A percentile compares a stretch with the other conserved stretches of the same genome.
Conservation (phyloP, 1,284 basidiomycete species). For the Ceratobasidium sp. region DNA sequence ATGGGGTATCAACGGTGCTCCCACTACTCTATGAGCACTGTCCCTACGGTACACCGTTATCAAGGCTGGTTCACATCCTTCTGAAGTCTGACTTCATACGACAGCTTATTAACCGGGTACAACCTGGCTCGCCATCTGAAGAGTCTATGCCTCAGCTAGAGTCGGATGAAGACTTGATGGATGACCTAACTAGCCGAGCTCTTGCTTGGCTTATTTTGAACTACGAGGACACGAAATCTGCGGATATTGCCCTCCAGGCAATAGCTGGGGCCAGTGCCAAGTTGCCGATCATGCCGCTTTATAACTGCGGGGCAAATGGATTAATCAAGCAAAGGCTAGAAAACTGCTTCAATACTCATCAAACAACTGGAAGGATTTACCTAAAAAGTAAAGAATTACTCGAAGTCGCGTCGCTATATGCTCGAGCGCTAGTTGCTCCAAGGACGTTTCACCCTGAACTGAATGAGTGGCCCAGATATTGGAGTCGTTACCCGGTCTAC, state of each 20-base stretch:
- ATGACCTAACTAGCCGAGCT: conserved; percentile 9
- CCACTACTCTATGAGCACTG: conserved; percentile 1
- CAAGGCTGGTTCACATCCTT: background rate
- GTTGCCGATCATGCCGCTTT: background rate
- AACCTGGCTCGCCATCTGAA: background rate
- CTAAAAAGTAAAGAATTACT: background rate
- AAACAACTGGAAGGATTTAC: background rate
- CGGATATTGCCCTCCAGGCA: conserved; percentile 26
- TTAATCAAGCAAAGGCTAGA: background rate
- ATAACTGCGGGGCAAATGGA: background rate
- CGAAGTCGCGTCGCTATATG: background rate
- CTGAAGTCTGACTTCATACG: background rate
- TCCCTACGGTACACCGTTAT: conserved; percentile 10
- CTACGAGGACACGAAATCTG: conserved; percentile 4
- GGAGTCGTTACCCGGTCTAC: too few relatives aligned
- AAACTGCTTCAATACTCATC: background rate
- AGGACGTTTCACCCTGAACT: too few relatives aligned
- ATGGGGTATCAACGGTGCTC: background rate
- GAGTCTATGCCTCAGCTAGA: background rate
- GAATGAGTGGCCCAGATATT: too few relatives aligned
- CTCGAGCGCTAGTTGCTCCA: background rate
- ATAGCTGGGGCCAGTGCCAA: conserved; percentile 6
- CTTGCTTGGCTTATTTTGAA: conserved; percentile 24
- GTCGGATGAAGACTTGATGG: conserved; percentile 5
- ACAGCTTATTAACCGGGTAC: background rate